Evolutionary conservation across 345 rosid species (phyloP).

Genomic region (Arabidopsis thaliana): DNA sequence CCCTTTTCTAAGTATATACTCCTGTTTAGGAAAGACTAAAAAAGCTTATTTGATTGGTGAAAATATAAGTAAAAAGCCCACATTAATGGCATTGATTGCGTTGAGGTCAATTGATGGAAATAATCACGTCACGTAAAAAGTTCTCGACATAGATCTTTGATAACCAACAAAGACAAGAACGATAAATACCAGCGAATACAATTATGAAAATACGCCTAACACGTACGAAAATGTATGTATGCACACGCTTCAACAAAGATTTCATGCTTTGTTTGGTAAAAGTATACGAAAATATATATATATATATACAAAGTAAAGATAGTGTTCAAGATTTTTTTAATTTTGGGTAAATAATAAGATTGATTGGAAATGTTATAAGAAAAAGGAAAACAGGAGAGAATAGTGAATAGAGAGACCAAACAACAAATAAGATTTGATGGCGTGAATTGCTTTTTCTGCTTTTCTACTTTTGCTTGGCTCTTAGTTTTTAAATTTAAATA

Average conservation of each 20-base stretch:
- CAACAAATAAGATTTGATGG: slow-evolving; percentile 42
- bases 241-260: neutral
- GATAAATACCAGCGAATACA: neutral
- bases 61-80: slow-evolving; percentile 14
- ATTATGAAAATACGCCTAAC: slow-evolving; percentile 3
- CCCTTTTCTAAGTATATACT: neutral
- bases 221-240: slow-evolving; percentile 2
- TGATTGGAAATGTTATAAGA: neutral
- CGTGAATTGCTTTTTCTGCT: slow-evolving; percentile 27
- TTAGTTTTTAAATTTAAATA: neutral
- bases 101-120: slow-evolving; percentile 20
- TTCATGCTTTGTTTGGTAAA: neutral
- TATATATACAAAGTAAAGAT: no score
- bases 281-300: no score
- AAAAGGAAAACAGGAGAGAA: neutral
- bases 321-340: no score
- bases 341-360: neutral
- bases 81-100: slow-evolving; percentile 40
- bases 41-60: neutral
- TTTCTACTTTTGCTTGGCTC: slow-evolving; percentile 32
- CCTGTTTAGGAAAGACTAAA: neutral
- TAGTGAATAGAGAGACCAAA: slow-evolving; percentile 29
- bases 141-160: neutral
- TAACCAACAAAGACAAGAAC: neutral
- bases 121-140: neutral